phyloP scores from a whole-genome alignment of 23 red algal species.

The Gracilaria domingensis region DNA sequence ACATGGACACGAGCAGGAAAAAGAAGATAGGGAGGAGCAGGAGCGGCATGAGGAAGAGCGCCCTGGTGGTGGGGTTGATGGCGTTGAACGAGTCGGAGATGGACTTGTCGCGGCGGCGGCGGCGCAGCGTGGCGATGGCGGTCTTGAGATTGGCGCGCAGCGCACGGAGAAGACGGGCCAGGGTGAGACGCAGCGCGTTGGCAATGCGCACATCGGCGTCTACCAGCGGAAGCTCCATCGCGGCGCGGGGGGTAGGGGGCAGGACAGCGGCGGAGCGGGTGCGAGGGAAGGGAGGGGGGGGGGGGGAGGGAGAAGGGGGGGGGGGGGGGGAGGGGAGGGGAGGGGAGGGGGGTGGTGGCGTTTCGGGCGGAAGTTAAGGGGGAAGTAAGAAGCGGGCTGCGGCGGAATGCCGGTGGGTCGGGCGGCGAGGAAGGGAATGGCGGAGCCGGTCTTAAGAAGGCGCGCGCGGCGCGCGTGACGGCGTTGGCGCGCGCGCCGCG shows the following conservation, averaged over 20 bases:
- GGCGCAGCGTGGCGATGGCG: slow-evolving; percentile 44
- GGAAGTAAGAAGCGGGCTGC: neutral
- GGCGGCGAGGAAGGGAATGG: neutral
- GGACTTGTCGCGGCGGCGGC: slow-evolving; percentile 23
- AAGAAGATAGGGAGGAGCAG: slow-evolving; percentile 38
- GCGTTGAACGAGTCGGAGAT: slow-evolving; percentile 13
- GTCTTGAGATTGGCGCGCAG: slow-evolving; percentile 38
- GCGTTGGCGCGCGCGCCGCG: neutral
- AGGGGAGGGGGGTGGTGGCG: neutral
- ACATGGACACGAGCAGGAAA: slow-evolving; percentile 13
- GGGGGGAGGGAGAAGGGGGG: neutral
- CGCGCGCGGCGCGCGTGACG: neutral
- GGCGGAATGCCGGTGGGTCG: neutral
- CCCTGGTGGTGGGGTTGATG: slow-evolving; percentile 2
- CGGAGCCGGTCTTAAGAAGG: neutral
- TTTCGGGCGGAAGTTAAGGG: neutral
- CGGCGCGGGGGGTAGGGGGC: neutral
- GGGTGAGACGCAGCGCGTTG: slow-evolving; percentile 20
- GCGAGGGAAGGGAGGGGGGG: neutral
- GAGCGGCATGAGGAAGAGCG: slow-evolving; percentile 16
- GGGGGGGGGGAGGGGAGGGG: slow-evolving; percentile 11
- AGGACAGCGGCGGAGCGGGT: too few relatives aligned
- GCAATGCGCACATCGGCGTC: neutral
- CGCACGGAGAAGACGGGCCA: slow-evolving; percentile 49
- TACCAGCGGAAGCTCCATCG: neutral